A percentile compares a stretch with the other conserved stretches of the same genome.
Evolutionary conservation across 441 rosid genomes (phyloP).

Genomic region (Syzygium syzygioides): DNA sequence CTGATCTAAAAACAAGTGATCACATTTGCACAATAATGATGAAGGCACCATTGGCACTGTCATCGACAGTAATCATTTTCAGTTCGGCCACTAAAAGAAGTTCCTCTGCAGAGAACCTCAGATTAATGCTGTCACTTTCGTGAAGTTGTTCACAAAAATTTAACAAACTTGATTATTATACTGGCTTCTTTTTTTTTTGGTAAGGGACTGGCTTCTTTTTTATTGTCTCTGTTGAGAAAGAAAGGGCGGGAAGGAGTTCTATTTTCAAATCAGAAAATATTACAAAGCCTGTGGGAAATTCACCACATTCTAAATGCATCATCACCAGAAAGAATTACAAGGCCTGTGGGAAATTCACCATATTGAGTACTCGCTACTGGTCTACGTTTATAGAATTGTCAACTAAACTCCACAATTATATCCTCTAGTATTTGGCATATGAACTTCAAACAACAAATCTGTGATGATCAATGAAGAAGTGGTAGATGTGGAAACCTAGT

Average conservation of each 20-base stretch:
- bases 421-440: background rate
- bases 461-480: background rate
- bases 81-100: background rate
- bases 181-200: background rate
- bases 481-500: background rate
- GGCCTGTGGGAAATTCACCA: no score
- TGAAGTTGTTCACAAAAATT: background rate
- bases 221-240: background rate
- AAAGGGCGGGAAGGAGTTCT: background rate
- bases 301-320: background rate
- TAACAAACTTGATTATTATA: no score
- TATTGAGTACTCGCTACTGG: background rate
- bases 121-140: background rate
- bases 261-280: background rate
- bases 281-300: background rate
- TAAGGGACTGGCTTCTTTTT: no score
- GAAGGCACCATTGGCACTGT: fast-evolving
- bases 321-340: no score
- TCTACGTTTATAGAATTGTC: background rate
- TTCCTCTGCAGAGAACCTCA: background rate
- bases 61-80: no score
- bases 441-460: background rate
- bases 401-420: background rate
- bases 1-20: background rate
- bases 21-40: background rate